phyloP scores from a whole-genome alignment of 257 asterid species.

The Nemophila menziesii region DNA sequence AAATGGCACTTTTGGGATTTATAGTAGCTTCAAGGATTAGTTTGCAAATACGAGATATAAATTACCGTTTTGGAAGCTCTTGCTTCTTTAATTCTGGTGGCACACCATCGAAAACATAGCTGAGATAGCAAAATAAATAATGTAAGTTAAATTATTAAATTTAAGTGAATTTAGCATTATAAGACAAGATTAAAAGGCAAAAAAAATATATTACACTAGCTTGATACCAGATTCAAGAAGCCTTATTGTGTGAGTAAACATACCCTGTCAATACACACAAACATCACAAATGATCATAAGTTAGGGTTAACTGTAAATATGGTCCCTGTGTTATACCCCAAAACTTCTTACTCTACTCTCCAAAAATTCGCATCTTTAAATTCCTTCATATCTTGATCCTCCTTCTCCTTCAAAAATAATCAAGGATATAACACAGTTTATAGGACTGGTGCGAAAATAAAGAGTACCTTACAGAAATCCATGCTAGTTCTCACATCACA shows the following conservation, averaged over 20 bases:
- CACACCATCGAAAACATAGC: conserved; percentile 91
- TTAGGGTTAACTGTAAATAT: no score
- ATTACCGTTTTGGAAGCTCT: conserved; percentile 94
- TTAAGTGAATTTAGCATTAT: conserved; percentile 9
- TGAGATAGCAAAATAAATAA: conserved; percentile 16
- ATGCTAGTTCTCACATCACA: no score
- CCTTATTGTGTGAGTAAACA: conserved; percentile 87
- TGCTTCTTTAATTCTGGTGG: conserved; percentile 95
- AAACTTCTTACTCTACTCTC: no score
- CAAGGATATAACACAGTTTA: no score
- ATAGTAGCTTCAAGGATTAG: conserved; percentile 10
- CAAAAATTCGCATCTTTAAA: no score
- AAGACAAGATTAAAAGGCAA: conserved; percentile 10
- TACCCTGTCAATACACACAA: conserved; percentile 64
- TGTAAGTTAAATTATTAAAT: conserved; percentile 5
- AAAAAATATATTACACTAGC: conserved; percentile 93
- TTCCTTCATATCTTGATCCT: no score
- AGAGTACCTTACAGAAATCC: no score
- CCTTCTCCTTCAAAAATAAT: no score
- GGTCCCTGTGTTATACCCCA: no score
- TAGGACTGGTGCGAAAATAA: no score
- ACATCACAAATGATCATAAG: conserved; percentile 10
- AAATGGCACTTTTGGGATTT: no score
- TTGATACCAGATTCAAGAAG: conserved; percentile 98
- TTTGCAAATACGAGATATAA: conserved; percentile 8